A percentile compares a stretch with the other conserved stretches of the same genome.
These are phyloP conservation scores for Alternaria panax DNA, from an alignment of 2,329 filamentous ascomycete species.

Conservation along the genomic window DNA sequence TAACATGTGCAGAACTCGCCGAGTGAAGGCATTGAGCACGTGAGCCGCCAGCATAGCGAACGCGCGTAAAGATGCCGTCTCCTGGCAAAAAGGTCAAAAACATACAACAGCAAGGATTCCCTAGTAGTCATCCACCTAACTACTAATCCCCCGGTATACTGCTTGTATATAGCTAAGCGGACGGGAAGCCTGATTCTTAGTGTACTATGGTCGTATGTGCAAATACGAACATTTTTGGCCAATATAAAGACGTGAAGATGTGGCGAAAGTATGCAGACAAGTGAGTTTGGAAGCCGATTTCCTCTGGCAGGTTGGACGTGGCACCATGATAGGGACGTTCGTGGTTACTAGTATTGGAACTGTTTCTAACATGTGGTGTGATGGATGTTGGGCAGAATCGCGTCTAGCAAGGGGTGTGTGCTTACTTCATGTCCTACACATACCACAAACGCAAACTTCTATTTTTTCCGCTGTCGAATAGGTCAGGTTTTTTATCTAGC, in stretches of 20 bases:
- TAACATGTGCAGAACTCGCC: not conserved
- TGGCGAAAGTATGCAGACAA: not conserved
- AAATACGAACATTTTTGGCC: too few species aligned
- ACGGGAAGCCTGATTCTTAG: not conserved
- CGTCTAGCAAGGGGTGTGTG: not conserved
- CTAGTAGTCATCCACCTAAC: not conserved
- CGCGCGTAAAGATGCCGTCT: too few species aligned
- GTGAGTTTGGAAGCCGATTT: too few species aligned
- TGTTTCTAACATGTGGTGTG: not conserved
- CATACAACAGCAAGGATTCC: not conserved
- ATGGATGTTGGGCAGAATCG: not conserved
- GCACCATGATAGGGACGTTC: not conserved
- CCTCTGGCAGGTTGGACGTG: not conserved
- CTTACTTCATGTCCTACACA: not conserved
- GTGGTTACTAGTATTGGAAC: not conserved
- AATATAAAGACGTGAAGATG: rapidly evolving
- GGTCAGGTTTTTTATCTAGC: not conserved
- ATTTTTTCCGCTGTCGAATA: not conserved
- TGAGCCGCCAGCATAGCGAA: too few species aligned
- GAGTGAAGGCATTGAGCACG: too few species aligned
- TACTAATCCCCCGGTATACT: not conserved
- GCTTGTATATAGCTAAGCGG: not conserved
- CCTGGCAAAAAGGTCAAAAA: not conserved
- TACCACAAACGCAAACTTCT: not conserved
- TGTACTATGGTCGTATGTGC: not conserved